A percentile compares a stretch with the other conserved stretches of the same genome.
phyloP scores from a whole-genome alignment of 129 eudicot species.

The Helichrysum umbraculigerum region DNA sequence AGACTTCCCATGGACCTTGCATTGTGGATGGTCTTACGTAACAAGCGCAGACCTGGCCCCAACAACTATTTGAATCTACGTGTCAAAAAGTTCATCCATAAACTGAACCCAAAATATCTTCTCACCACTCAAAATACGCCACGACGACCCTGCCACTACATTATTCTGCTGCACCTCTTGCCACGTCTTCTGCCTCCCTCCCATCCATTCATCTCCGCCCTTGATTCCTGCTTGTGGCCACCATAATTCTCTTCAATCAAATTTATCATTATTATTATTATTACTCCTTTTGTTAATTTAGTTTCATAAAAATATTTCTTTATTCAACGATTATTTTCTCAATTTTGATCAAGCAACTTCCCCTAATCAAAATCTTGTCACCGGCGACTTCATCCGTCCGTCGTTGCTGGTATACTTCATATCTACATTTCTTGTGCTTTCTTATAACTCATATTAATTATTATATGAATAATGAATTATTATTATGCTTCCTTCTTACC shows the following conservation, averaged over 20 bases:
- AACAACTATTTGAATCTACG: slow-evolving; percentile 28
- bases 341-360: not conserved
- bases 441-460: not conserved
- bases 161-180: slow-evolving; percentile 39
- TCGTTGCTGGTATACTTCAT: slow-evolving; percentile 20
- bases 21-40: no score
- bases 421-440: not conserved
- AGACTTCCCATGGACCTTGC: no score
- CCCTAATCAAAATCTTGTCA: slow-evolving; percentile 24
- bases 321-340: slow-evolving; percentile 15
- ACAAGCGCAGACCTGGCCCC: no score
- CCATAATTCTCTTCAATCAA: slow-evolving; percentile 28
- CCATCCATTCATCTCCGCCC: slow-evolving; percentile 39
- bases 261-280: no score
- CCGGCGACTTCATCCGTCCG: slow-evolving; percentile 1
- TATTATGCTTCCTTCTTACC: slow-evolving; percentile 4
- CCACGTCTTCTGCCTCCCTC: slow-evolving; percentile 48
- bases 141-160: slow-evolving; percentile 28
- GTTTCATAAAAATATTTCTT: not conserved
- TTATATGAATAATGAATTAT: no score
- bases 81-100: slow-evolving; percentile 48
- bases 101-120: slow-evolving; percentile 30
- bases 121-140: slow-evolving; percentile 43
- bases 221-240: slow-evolving; percentile 55
- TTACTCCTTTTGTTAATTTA: not conserved